Conservation (phyloP, 129 eudicot genomes). For the Glebionis coronaria region DNA sequence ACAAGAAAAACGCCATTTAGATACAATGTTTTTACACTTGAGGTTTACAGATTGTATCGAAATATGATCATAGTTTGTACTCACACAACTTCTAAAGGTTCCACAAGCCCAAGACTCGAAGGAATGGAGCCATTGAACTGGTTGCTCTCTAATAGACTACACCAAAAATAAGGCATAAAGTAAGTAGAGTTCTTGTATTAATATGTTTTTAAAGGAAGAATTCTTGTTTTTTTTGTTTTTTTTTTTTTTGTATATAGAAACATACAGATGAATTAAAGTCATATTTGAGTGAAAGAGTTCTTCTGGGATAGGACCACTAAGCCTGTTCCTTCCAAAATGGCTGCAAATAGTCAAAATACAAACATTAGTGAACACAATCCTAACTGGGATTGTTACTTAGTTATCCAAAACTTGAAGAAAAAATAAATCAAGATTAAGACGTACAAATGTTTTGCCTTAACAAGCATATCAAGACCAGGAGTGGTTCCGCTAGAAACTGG, state of each 20-base stretch:
- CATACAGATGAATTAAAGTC: conserved; percentile 81
- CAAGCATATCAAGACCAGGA: conserved; percentile 83
- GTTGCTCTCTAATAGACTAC: conserved; percentile 80
- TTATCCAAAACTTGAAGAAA: neutral
- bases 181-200: neutral
- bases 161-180: conserved; percentile 14
- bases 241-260: conserved; percentile 1
- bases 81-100: conserved; percentile 67
- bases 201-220: neutral
- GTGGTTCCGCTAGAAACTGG: conserved; percentile 65
- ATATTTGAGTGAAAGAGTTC: conserved; percentile 54
- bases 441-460: conserved; percentile 69
- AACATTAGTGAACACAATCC: neutral
- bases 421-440: conserved; percentile 18
- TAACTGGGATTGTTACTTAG: neutral
- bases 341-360: conserved; percentile 38
- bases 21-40: neutral
- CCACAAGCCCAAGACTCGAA: conserved; percentile 56
- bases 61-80: conserved; percentile 31
- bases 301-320: conserved; percentile 67
- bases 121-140: conserved; percentile 64
- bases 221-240: neutral
- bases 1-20: conserved; percentile 6
- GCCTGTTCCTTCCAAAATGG: conserved; percentile 76
- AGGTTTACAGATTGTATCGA: neutral